Conservation (phyloP, 805 yeast species). For the Starmera quercuum region DNA sequence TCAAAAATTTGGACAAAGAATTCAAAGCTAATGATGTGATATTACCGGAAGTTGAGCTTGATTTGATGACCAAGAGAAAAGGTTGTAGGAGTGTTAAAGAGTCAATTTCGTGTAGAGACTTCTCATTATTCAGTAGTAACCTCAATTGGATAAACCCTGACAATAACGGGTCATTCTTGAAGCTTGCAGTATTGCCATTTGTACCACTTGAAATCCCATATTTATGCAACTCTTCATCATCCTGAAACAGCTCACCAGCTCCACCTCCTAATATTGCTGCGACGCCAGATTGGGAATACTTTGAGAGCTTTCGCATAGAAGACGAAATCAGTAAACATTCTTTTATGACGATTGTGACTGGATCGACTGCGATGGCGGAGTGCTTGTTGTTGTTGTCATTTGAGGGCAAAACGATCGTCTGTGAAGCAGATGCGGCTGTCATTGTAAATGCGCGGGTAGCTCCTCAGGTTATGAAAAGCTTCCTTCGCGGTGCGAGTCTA, state of each 20-base stretch:
- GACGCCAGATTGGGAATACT: slow-evolving; percentile 70
- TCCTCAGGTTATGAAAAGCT: too few relatives aligned
- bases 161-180: slow-evolving; percentile 51
- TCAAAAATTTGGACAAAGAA: slow-evolving; percentile 66
- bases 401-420: not conserved
- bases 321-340: slow-evolving; percentile 84
- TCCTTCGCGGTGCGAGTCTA: too few relatives aligned
- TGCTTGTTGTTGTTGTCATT: not conserved
- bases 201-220: slow-evolving; percentile 11
- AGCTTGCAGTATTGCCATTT: slow-evolving; percentile 14
- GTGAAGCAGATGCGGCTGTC: not conserved
- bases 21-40: slow-evolving; percentile 77
- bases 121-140: slow-evolving; percentile 53
- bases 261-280: slow-evolving; percentile 78
- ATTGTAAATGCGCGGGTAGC: too few relatives aligned
- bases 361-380: slow-evolving; percentile 45
- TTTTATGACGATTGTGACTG: slow-evolving; percentile 74
- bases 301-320: slow-evolving; percentile 82
- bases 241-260: slow-evolving; percentile 39
- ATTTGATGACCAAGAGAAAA: slow-evolving; percentile 72
- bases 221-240: slow-evolving; percentile 29
- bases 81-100: slow-evolving; percentile 77
- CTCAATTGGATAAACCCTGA: slow-evolving; percentile 77
- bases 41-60: slow-evolving; percentile 78
- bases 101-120: slow-evolving; percentile 49